Percentiles rank a stretch among this genome's conserved stretches.
These are phyloP conservation scores for Aspergillus unguis DNA, from an alignment of 2,329 filamentous ascomycete genomes.

Conservation along the genomic window DNA sequence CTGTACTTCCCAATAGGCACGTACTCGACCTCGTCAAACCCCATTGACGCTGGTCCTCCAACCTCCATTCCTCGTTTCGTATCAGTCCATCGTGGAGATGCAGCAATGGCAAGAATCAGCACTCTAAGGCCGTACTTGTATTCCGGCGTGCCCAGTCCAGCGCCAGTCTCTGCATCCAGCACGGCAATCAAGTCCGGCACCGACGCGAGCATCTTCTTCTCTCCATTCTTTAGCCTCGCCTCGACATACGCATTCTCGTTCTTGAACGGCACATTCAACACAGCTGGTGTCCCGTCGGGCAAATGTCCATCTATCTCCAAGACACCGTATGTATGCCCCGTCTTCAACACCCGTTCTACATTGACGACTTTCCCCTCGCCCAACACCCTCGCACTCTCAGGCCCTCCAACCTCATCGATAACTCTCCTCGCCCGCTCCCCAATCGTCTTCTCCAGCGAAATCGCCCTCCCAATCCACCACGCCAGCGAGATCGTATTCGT, in stretches of 20 bases:
- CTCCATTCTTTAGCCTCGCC: constrained; percentile 11
- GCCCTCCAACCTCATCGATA: constrained; percentile 20
- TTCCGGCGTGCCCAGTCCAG: constrained; percentile 56
- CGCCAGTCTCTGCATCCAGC: constrained; percentile 56
- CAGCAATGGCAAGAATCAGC: constrained; percentile 49
- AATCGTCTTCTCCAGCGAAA: constrained; percentile 16
- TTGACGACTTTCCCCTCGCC: constrained; percentile 23
- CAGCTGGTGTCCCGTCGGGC: constrained; percentile 10
- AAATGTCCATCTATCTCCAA: constrained; percentile 37
- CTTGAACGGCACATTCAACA: constrained; percentile 25
- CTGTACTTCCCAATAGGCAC: constrained; percentile 20
- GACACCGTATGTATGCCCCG: constrained; percentile 35
- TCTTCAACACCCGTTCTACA: constrained; percentile 19
- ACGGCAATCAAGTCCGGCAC: constrained; percentile 58
- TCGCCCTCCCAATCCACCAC: constrained; percentile 42
- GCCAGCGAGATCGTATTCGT: constrained; percentile 53
- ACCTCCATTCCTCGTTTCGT: constrained; percentile 37
- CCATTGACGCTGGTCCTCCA: constrained; percentile 36
- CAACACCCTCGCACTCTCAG: constrained; percentile 17
- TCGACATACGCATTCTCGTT: constrained; percentile 28
- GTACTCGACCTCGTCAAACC: constrained; percentile 21
- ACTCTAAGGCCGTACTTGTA: constrained; percentile 55
- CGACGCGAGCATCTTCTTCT: constrained; percentile 45
- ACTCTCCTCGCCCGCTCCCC: constrained; percentile 16
- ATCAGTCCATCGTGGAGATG: constrained; percentile 50